Base-by-base conservation (phyloP, 2,329 filamentous ascomycete species). In the Cordyceps cicadae region DNA sequence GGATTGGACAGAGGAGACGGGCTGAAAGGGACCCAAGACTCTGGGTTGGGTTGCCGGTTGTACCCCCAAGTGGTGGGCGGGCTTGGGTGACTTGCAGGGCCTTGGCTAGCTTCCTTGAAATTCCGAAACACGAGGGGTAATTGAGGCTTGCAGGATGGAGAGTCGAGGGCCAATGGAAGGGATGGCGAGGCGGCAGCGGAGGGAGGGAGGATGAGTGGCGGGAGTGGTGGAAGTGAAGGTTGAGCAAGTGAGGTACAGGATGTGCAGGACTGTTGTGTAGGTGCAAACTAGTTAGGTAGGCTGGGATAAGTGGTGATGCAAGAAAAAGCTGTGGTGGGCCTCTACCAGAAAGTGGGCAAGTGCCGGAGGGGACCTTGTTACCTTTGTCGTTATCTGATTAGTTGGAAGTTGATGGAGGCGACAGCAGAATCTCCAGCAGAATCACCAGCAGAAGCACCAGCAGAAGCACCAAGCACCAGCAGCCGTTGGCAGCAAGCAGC, bases 41-140 rank as follows among this genome's bases (percentile, higher is more conserved):
- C 14, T 59, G 56, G 55, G 39, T 53, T 53, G 48, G 49, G 56
- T 50, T 52, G 56, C 49, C 39, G 37, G 37, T 41, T 51, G 46
- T 24, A 34, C 34, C 46, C 48, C 34, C 43, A 56, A 32, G 43
- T n/a, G 54, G 54, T 43, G 46, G 54, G 54, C 54, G 41, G n/a
- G 41, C 26, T n/a, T 19, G 26, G 54, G 19, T 49, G 54, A 48
- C 29, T 39, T 32, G 43, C 29, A 50, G 34, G 7, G 34, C 9
- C 34, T 58, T 46, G 34, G 34, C 55, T 15, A 32, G 39, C 21
- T 43, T 7, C 34, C 21, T 51, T 41, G 48, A 34, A 43, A 34
- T 51, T 58, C 8, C 39, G 56, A 59, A 59, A 59, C 56, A 53
- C 48, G 48, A 59, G 49, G 56, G 49, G 56, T n/a, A 45, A 12